These are phyloP conservation scores for Boechera stricta DNA, from an alignment of 345 rosid species.

Conservation along the genomic window DNA sequence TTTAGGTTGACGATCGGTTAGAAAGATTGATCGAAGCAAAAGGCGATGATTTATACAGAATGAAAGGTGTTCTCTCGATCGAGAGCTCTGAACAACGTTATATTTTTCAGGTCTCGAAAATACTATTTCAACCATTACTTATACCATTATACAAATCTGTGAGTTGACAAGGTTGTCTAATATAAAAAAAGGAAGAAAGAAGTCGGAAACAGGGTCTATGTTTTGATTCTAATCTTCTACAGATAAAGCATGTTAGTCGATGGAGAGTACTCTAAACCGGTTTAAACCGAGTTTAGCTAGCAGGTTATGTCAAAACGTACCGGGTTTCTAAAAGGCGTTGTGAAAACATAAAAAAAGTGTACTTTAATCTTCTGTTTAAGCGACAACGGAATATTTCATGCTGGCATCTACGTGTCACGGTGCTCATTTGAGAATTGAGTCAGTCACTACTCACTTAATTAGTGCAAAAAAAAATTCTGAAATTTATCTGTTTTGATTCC, in stretches of 20 bases:
- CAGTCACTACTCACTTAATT: too few species aligned
- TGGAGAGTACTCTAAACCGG: background rate
- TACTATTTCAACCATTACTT: background rate
- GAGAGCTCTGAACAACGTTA: conserved; percentile 2
- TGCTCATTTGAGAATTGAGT: too few species aligned
- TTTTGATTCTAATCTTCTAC: background rate
- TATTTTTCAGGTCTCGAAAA: background rate
- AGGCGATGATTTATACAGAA: conserved; percentile 15
- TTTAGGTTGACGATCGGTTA: conserved; percentile 2
- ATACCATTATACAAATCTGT: background rate
- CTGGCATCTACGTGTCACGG: too few species aligned
- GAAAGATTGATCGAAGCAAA: conserved; percentile 10
- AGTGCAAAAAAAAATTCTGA: too few species aligned
- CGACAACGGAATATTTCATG: background rate
- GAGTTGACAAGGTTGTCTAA: background rate
- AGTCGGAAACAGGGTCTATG: background rate
- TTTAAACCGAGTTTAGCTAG: background rate
- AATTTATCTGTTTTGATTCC: too few species aligned
- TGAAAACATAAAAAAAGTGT: background rate
- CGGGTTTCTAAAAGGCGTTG: background rate
- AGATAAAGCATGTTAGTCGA: background rate
- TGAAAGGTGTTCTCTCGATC: background rate
- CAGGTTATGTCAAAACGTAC: background rate
- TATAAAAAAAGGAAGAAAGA: background rate
- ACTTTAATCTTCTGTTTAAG: background rate